These are phyloP conservation scores for Forsythia suspensa DNA, from an alignment of 257 asterid genomes.

Conservation along the genomic window DNA sequence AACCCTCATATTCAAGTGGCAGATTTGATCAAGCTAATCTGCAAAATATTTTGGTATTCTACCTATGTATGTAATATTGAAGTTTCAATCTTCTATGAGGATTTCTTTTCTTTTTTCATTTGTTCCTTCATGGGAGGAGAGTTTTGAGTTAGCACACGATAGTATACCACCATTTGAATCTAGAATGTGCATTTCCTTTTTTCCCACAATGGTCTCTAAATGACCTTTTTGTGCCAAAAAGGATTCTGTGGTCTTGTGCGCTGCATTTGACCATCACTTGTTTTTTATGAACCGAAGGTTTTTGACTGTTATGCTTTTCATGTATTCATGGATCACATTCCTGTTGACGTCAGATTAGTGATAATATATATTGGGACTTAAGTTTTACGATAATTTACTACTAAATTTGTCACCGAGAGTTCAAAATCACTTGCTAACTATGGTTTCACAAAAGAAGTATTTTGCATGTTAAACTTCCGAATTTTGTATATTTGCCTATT, in stretches of 20 bases:
- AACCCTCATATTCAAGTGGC: slow-evolving; percentile 85
- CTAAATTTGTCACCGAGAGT: background rate
- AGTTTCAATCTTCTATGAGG: background rate
- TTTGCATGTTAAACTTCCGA: background rate
- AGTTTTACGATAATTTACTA: no score
- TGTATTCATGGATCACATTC: background rate
- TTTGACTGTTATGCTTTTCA: background rate
- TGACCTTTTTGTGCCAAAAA: background rate
- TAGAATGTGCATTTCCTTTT: no score
- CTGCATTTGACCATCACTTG: background rate
- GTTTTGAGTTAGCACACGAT: no score
- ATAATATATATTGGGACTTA: no score
- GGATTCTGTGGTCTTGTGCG: background rate
- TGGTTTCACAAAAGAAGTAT: slow-evolving; percentile 11
- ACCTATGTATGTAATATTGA: slow-evolving; percentile 63
- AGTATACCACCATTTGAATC: no score
- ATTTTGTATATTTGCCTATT: slow-evolving; percentile 7
- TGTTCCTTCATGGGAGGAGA: no score
- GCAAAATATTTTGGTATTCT: slow-evolving; percentile 97
- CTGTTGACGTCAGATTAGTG: no score
- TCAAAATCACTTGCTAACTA: background rate
- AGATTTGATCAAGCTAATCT: slow-evolving; percentile 88
- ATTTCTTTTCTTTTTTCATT: slow-evolving; percentile 6
- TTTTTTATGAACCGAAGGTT: background rate
- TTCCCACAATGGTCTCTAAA: no score